These are phyloP conservation scores for Erodium moschatum DNA, from an alignment of 441 rosid genomes.

Conservation along the genomic window DNA sequence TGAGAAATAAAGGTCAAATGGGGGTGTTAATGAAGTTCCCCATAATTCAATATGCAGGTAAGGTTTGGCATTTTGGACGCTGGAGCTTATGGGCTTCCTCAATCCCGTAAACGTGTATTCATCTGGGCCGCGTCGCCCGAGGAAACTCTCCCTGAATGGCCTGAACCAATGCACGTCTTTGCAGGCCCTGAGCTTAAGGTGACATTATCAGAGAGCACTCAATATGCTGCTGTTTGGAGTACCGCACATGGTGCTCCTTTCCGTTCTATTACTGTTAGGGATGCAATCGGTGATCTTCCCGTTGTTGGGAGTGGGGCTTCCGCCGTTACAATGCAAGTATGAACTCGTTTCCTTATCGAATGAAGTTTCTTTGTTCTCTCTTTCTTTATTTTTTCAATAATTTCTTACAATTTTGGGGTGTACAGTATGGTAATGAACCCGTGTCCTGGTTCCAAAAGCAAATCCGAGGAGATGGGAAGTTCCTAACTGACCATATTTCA, in stretches of 20 bases:
- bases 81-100: constrained; percentile 84
- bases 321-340: constrained; percentile 37
- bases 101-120: constrained; percentile 77
- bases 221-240: constrained; percentile 65
- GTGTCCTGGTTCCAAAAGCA: constrained; percentile 61
- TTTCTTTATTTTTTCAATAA: too few species aligned
- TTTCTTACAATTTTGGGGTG: constrained; percentile 9
- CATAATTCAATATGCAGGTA: constrained; percentile 17
- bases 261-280: constrained; percentile 76
- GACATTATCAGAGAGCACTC: constrained; percentile 34
- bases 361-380: not conserved
- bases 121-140: constrained; percentile 93
- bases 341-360: not conserved
- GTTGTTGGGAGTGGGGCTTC: constrained; percentile 61
- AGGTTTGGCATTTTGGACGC: constrained; percentile 86
- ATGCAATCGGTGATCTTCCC: constrained; percentile 85
- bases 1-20: too few species aligned
- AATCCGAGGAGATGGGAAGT: constrained; percentile 40
- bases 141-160: constrained; percentile 83
- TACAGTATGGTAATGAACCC: constrained; percentile 51
- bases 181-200: constrained; percentile 53
- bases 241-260: constrained; percentile 73
- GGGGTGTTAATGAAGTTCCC: too few species aligned
- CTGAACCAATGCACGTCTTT: constrained; percentile 94
- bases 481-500: constrained; percentile 62